These are phyloP conservation scores for Zygnema circumcarinatum DNA, from an alignment of 139 green algal species.

Conservation along the genomic window DNA sequence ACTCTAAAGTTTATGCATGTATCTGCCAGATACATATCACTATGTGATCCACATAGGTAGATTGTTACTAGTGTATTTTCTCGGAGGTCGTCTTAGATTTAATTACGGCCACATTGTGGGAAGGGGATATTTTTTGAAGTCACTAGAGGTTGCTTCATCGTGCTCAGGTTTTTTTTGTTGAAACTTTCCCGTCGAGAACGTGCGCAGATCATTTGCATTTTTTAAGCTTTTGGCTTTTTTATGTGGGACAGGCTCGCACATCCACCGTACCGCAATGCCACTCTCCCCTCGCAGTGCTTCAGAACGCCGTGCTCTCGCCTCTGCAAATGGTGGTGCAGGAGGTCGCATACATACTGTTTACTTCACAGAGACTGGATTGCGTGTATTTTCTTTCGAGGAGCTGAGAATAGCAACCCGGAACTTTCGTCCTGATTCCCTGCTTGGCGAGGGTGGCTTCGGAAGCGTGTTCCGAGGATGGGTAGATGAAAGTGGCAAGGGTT, in stretches of 20 bases:
- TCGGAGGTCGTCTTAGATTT: background rate
- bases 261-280: background rate
- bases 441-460: slow-evolving; percentile 56
- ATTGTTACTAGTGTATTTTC: background rate
- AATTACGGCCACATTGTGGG: background rate
- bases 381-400: slow-evolving; percentile 43
- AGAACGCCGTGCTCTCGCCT: background rate
- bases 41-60: no score
- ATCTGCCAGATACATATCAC: no score
- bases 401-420: slow-evolving; percentile 43
- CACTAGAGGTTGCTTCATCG: no score
- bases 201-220: background rate
- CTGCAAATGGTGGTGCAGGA: background rate
- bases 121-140: background rate
- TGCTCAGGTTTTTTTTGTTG: background rate
- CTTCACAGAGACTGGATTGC: slow-evolving; percentile 17
- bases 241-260: background rate
- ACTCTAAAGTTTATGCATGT: no score
- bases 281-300: background rate
- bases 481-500: slow-evolving; percentile 5
- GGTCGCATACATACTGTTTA: background rate
- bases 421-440: slow-evolving; percentile 25
- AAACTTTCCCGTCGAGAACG: background rate
- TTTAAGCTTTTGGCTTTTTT: background rate
- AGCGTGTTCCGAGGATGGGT: slow-evolving; percentile 51